Base-by-base conservation (phyloP, 352 stramenopile genomes). In the Nothophytophthora sp. region DNA sequence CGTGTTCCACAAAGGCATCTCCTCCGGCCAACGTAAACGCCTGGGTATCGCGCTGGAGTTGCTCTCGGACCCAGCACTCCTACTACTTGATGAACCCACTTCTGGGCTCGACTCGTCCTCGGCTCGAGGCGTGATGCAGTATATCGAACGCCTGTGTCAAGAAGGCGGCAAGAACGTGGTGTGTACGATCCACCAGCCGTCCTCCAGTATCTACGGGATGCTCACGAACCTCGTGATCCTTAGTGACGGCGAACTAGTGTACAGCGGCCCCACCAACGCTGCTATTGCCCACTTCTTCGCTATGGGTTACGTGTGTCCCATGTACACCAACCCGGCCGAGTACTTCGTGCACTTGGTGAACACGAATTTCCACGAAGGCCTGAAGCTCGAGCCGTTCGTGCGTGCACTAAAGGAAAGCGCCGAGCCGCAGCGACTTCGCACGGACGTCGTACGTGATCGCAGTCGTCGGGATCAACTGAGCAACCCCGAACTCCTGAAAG, bases 31-130 rank as follows among this genome's bases (percentile, higher is more conserved):
- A 58, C 80, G 85, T 30, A 98, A 98, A 55, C 79, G 95, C 16
- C 72, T 98, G 13, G 91, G 89, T 8, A 98, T 99, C 51, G 96
- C 83, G n/a, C 57, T 97, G 22, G 94, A 99, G 70, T 67, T 99
- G 33, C 83, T 98, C 0, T 87, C 90, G 0, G 97, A 98, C 49
- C 96, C 96, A 32, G 92, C 95, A 11, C 71, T 99, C 20, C 55
- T 99, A 35, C 86, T 99, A 15, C 68, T 99, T 11, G 95, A 98
- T 54, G 96, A 98, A 60, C 94, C 96, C 0, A 99, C 94, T 0
- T 96, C 76, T 2, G 90, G 92, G 1, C 69, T 99, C 20, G 96
- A 99, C 66, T 83, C 86, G 10, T 90, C 80, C 16, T 89, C 92
- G 19, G 91, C 94, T 8, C 73, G 90, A 35, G 77, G 81, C 32